phyloP scores from a whole-genome alignment of 2,329 filamentous ascomycete genomes.

The Cadophora malorum region DNA sequence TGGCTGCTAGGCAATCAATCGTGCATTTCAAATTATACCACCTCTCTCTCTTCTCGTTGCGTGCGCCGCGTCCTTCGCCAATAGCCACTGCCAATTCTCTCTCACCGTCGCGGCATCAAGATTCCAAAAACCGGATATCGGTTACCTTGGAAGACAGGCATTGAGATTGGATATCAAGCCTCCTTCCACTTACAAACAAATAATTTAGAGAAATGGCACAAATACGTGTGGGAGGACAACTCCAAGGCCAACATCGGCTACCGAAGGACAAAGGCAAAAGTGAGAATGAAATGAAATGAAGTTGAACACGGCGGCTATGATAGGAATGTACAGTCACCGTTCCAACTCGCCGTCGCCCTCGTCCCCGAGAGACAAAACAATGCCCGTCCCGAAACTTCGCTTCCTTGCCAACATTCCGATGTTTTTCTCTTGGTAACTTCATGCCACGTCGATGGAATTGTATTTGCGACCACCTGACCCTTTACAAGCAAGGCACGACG shows the following conservation, averaged over 20 bases:
- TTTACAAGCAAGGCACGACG: background rate
- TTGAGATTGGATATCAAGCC: background rate
- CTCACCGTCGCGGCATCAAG: background rate
- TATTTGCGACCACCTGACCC: background rate
- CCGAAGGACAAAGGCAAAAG: background rate
- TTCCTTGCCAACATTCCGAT: conserved; percentile 3
- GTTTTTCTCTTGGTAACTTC: background rate
- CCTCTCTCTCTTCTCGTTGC: background rate
- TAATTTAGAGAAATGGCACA: background rate
- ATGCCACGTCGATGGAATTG: background rate
- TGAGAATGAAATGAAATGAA: background rate
- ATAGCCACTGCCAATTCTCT: background rate
- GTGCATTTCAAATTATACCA: background rate
- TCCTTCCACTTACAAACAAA: background rate
- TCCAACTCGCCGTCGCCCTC: background rate
- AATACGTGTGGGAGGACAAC: background rate
- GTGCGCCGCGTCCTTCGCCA: background rate
- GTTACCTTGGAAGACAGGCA: background rate
- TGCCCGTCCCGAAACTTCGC: background rate
- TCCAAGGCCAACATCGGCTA: background rate
- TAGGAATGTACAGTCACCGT: background rate
- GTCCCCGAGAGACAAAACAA: background rate
- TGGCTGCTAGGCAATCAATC: background rate
- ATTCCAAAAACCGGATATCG: conserved; percentile 4
- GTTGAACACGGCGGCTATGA: background rate